Conservation (phyloP, 495 filamentous ascomycete species). For the Penicillium roqueforti region DNA sequence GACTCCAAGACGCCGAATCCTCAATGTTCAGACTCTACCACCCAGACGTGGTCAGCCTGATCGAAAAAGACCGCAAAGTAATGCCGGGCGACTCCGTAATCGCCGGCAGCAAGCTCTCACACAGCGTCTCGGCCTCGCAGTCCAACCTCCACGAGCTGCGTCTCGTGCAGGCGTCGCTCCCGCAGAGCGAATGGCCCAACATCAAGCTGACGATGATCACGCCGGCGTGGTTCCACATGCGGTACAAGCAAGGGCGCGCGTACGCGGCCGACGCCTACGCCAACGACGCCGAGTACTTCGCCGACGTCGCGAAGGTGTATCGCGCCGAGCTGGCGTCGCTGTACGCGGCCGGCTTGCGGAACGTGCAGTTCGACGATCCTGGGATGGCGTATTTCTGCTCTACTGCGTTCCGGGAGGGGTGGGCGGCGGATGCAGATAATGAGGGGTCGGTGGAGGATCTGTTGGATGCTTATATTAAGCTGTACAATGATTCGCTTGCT, state of each 20-base stretch:
- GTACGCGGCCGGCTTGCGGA: constrained; percentile 58
- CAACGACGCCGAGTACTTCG: constrained; percentile 57
- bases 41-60: constrained; percentile 68
- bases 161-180: constrained; percentile 49
- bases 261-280: constrained; percentile 54
- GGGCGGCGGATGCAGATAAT: constrained; percentile 55
- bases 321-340: constrained; percentile 56
- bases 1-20: constrained; percentile 41
- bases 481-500: constrained; percentile 59
- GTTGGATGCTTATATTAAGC: constrained; percentile 55
- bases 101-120: constrained; percentile 58
- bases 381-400: constrained; percentile 65
- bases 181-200: constrained; percentile 44
- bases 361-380: constrained; percentile 64
- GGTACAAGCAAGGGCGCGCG: constrained; percentile 55
- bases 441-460: constrained; percentile 46
- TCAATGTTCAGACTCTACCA: constrained; percentile 64
- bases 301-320: constrained; percentile 57
- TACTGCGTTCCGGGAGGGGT: constrained; percentile 57
- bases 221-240: constrained; percentile 65
- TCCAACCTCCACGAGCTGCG: constrained; percentile 57
- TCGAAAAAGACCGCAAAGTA: constrained; percentile 54
- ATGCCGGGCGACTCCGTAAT: constrained; percentile 61
- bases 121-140: constrained; percentile 43
- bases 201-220: constrained; percentile 63